Conservation (phyloP, 1,284 basidiomycete genomes). For the Boletellus deceptivus region DNA sequence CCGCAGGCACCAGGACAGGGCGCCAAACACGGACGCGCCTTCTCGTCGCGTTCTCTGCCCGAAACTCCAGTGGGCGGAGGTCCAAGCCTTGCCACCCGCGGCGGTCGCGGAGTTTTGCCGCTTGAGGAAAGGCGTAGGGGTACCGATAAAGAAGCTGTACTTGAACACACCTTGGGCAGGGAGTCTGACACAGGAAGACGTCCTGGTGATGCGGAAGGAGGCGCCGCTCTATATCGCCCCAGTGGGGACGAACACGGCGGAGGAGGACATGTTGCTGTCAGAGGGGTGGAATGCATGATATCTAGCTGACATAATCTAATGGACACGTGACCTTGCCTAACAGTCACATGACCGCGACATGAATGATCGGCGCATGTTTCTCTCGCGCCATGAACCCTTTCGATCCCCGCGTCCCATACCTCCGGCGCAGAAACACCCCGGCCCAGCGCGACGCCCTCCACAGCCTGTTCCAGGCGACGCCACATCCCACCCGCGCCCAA, state of each 20-base stretch:
- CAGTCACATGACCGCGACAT: constrained; percentile 30
- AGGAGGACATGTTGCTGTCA: constrained; percentile 37
- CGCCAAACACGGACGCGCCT: not conserved
- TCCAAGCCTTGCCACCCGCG: constrained; percentile 29
- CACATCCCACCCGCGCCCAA: constrained; percentile 45
- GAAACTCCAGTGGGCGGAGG: constrained; percentile 43
- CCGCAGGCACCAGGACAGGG: constrained; percentile 14
- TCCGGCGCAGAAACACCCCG: constrained; percentile 36
- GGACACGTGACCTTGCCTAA: constrained; percentile 20
- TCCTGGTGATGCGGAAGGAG: constrained; percentile 21
- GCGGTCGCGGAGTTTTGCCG: constrained; percentile 27
- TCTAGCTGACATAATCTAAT: constrained; percentile 13
- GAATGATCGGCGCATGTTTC: constrained; percentile 15
- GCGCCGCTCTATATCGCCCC: constrained; percentile 29
- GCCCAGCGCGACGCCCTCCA: constrained; percentile 42
- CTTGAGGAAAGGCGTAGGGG: constrained; percentile 30
- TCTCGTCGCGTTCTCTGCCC: constrained; percentile 37
- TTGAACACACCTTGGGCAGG: constrained; percentile 27
- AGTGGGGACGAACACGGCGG: constrained; percentile 35
- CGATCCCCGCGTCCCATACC: constrained; percentile 26
- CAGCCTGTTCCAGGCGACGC: constrained; percentile 37
- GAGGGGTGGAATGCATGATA: constrained; percentile 17
- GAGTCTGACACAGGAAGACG: constrained; percentile 15
- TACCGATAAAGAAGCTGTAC: constrained; percentile 37
- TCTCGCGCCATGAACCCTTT: constrained; percentile 8